These are phyloP conservation scores for Termitomyces sp. DNA, from an alignment of 768 basidiomycete genomes.

Conservation along the genomic window DNA sequence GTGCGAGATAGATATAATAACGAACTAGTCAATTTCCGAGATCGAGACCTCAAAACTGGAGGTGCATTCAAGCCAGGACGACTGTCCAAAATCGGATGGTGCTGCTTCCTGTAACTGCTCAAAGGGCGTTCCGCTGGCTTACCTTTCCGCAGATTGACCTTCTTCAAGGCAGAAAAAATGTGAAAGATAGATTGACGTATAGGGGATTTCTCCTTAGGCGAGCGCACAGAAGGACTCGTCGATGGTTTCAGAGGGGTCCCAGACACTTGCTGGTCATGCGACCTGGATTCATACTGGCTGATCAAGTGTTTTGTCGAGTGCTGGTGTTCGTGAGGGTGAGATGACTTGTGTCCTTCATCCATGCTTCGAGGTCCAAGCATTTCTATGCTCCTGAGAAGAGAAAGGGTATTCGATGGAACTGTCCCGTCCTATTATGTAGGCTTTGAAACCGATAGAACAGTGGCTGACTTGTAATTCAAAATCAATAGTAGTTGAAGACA, in stretches of 20 bases:
- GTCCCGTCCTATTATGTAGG: background rate
- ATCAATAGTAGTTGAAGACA: background rate
- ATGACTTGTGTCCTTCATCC: background rate
- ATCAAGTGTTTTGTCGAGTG: conserved; percentile 50
- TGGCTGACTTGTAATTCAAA: background rate
- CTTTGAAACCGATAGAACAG: background rate
- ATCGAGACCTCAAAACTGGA: conserved; percentile 8
- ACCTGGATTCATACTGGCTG: conserved; percentile 46
- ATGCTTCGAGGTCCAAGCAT: conserved; percentile 18
- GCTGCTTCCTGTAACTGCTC: conserved; percentile 16
- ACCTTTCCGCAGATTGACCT: conserved; percentile 25
- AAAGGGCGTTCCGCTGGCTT: conserved; percentile 13
- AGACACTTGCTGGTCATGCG: conserved; percentile 2
- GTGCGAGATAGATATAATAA: conserved; percentile 44
- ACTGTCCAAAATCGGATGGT: background rate
- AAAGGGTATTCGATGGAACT: background rate
- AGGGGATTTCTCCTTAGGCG: conserved; percentile 42
- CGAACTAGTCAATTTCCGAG: conserved; percentile 24
- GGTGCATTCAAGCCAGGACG: conserved; percentile 5
- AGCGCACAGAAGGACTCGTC: conserved; percentile 12
- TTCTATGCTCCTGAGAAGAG: background rate
- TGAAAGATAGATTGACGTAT: conserved; percentile 62
- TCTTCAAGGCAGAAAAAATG: conserved; percentile 58
- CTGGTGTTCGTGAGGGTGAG: conserved; percentile 17
- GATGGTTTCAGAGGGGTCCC: conserved; percentile 13